A percentile compares a stretch with the other conserved stretches of the same genome.
Evolutionary conservation across 2,329 filamentous ascomycete species (phyloP).

Genomic region (Alternaria viburni): DNA sequence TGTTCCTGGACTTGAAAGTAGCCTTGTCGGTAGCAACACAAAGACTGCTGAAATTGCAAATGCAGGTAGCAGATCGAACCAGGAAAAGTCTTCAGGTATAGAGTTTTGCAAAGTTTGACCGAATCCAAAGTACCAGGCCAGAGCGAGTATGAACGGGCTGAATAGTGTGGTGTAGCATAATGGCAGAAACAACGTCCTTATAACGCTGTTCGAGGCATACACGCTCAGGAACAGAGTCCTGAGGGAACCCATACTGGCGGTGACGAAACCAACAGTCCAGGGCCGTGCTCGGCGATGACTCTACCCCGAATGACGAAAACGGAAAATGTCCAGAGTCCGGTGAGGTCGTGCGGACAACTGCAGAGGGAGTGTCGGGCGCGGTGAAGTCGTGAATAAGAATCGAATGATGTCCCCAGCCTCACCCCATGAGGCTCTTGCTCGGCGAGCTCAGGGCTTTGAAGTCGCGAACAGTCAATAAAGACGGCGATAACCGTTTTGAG

Average conservation of each 20-base stretch:
- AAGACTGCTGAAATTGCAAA: conserved; percentile 36
- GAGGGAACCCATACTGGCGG: conserved; percentile 36
- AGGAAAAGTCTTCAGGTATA: conserved; percentile 32
- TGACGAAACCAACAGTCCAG: conserved; percentile 7
- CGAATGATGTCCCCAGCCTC: conserved; percentile 13
- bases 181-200: conserved; percentile 45
- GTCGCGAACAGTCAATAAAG: background rate
- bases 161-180: conserved; percentile 37
- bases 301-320: conserved; percentile 3
- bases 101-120: conserved; percentile 22
- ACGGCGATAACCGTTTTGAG: conserved; percentile 1
- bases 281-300: conserved; percentile 6
- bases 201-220: conserved; percentile 40
- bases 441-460: conserved; percentile 1
- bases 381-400: background rate
- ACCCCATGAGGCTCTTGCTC: conserved; percentile 15
- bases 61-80: conserved; percentile 39
- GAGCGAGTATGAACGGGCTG: conserved; percentile 37
- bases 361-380: conserved; percentile 1
- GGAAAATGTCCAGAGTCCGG: conserved; percentile 5
- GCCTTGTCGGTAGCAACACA: conserved; percentile 37
- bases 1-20: conserved; percentile 31
- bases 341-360: conserved; percentile 1
- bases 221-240: conserved; percentile 43
- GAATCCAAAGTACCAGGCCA: conserved; percentile 32